phyloP scores from a whole-genome alignment of 1,284 basidiomycete genomes.

The Cyathus olla region DNA sequence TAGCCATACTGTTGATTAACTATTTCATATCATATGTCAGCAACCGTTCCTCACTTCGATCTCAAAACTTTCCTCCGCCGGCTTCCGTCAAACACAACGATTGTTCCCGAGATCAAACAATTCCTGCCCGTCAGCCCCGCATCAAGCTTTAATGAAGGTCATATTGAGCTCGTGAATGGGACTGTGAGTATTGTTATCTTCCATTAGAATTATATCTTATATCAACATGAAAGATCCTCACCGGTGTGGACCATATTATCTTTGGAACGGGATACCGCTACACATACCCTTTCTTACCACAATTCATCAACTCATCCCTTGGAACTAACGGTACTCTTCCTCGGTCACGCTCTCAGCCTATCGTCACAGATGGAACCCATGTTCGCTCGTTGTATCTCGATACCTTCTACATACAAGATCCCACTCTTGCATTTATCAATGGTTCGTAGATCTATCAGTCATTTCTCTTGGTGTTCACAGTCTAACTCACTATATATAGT shows the following conservation, averaged over 20 bases:
- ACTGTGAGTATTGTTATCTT: no score
- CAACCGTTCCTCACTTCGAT: conserved; percentile 13
- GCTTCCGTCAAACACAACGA: conserved; percentile 33
- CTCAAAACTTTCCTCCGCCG: conserved; percentile 21
- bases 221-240: conserved; percentile 36
- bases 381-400: conserved; percentile 59
- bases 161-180: no score
- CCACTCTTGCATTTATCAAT: conserved; percentile 55
- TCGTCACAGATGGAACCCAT: conserved; percentile 58
- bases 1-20: no score
- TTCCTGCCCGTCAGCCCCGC: conserved; percentile 12
- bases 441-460: conserved; percentile 26
- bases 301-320: conserved; percentile 48
- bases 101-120: conserved; percentile 34
- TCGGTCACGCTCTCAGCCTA: conserved; percentile 25
- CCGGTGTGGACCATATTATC: conserved; percentile 51
- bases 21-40: conserved; percentile 2
- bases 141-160: background rate
- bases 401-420: conserved; percentile 61
- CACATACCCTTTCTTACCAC: conserved; percentile 58
- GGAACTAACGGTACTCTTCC: conserved; percentile 25
- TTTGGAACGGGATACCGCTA: conserved; percentile 60
- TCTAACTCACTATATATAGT: no score
- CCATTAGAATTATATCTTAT: no score
- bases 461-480: no score